Evolutionary conservation across 1,139 yeast species (phyloP).

Genomic region (Diutina scorzettiae): DNA sequence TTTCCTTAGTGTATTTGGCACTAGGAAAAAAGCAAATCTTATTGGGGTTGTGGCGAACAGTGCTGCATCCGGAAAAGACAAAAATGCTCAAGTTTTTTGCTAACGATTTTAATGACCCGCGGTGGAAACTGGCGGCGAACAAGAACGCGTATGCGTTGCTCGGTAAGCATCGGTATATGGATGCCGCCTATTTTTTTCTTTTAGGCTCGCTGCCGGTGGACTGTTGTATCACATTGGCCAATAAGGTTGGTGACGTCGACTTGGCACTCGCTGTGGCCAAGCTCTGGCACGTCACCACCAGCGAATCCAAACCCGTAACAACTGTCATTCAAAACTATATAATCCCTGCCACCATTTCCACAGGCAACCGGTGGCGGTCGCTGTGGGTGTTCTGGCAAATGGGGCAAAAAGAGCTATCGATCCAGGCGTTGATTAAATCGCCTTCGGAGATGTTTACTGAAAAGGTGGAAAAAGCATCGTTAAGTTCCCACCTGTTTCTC

Average conservation of each 20-base stretch:
- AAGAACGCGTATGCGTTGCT: slow-evolving; percentile 87
- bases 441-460: slow-evolving; percentile 17
- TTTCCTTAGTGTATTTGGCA: slow-evolving; percentile 70
- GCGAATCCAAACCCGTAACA: slow-evolving; percentile 23
- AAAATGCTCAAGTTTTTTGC: slow-evolving; percentile 68
- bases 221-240: slow-evolving; percentile 60
- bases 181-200: slow-evolving; percentile 84
- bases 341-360: slow-evolving; percentile 42
- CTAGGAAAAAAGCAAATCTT: slow-evolving; percentile 66
- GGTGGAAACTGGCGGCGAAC: slow-evolving; percentile 83
- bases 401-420: slow-evolving; percentile 37
- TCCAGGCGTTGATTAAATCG: slow-evolving; percentile 53
- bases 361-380: slow-evolving; percentile 73
- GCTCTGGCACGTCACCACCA: slow-evolving; percentile 32
- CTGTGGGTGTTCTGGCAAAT: slow-evolving; percentile 77
- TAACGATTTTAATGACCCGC: slow-evolving; percentile 58
- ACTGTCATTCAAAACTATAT: slow-evolving; percentile 40
- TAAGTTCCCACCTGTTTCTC: slow-evolving; percentile 21
- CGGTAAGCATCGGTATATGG: slow-evolving; percentile 76
- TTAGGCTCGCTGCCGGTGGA: slow-evolving; percentile 71
- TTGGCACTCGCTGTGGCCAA: slow-evolving; percentile 76
- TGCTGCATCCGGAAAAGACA: slow-evolving; percentile 67
- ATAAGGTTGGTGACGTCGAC: slow-evolving; percentile 52
- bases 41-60: slow-evolving; percentile 73
- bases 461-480: not conserved